phyloP scores from a whole-genome alignment of 345 rosid genomes.

The Chamaenerion angustifolium region DNA sequence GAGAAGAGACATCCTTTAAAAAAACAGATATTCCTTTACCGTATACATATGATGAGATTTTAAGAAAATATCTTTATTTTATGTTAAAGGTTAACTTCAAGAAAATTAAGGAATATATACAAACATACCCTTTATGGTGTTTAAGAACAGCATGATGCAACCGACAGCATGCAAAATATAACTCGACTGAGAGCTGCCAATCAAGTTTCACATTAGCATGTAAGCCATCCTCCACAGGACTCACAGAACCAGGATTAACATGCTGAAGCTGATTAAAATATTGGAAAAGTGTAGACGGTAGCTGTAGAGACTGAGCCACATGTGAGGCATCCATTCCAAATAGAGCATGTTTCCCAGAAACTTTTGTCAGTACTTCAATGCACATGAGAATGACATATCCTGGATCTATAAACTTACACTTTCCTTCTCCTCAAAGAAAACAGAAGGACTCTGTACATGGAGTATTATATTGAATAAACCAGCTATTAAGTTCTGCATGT shows the following conservation, averaged over 20 bases:
- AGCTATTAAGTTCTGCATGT: constrained; percentile 50
- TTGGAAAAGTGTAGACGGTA: constrained; percentile 58
- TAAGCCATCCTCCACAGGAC: constrained; percentile 12
- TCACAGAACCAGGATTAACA: constrained; percentile 10
- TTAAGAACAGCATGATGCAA: constrained; percentile 59
- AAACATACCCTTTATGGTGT: constrained; percentile 61
- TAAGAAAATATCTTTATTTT: not conserved
- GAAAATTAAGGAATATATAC: not conserved
- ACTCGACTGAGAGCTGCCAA: constrained; percentile 34
- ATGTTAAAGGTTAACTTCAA: not conserved
- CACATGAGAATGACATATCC: constrained; percentile 86
- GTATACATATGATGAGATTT: too few relatives aligned
- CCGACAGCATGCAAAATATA: constrained; percentile 61
- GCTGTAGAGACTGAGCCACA: constrained; percentile 47
- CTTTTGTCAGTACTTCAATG: constrained; percentile 68
- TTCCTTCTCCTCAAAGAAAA: constrained; percentile 26
- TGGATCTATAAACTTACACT: constrained; percentile 43
- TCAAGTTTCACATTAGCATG: constrained; percentile 23
- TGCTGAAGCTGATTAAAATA: constrained; percentile 26
- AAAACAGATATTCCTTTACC: too few relatives aligned
- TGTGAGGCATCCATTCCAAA: constrained; percentile 68
- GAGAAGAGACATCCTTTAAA: constrained; percentile 1
- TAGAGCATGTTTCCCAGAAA: constrained; percentile 55
- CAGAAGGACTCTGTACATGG: constrained; percentile 63
- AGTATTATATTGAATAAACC: constrained; percentile 57